Evolutionary conservation across 2,329 filamentous ascomycete genomes (phyloP).

Genomic region (Hypocrella siamensis): DNA sequence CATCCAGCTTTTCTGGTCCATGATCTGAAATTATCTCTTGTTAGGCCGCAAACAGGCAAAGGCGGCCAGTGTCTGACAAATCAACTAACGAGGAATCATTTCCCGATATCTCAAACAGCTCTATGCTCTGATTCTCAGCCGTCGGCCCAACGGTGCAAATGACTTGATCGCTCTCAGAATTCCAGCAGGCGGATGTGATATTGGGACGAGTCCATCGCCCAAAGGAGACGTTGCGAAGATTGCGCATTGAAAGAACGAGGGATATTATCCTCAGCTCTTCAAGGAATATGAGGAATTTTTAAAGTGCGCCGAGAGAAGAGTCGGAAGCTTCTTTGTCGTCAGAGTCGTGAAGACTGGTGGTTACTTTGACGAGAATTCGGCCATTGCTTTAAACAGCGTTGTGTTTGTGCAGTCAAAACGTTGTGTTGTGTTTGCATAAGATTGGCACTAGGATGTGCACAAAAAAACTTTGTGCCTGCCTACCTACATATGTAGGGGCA

Average conservation of each 20-base stretch:
- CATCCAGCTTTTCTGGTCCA: constrained; percentile 54
- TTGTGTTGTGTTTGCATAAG: no score
- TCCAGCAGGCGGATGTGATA: constrained; percentile 73
- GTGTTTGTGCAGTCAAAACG: no score
- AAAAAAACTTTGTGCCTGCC: no score
- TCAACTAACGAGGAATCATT: constrained; percentile 15
- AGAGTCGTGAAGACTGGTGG: no score
- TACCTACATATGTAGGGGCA: no score
- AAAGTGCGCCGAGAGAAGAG: no score
- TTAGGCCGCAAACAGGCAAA: neutral
- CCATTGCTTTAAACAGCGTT: no score
- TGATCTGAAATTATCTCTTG: constrained; percentile 9
- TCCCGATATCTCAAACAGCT: constrained; percentile 44
- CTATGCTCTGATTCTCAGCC: constrained; percentile 51
- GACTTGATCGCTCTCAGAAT: constrained; percentile 59
- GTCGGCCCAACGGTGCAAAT: constrained; percentile 78
- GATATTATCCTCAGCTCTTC: no score
- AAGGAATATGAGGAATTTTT: no score
- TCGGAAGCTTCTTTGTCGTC: no score
- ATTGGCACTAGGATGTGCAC: no score
- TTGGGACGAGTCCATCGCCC: constrained; percentile 45
- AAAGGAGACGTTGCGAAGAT: constrained; percentile 65
- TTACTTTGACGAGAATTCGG: no score
- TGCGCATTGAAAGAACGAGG: constrained; percentile 49
- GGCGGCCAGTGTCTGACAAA: neutral